These are phyloP conservation scores for Chytridiales sp. DNA, from an alignment of 371 early-diverging fungal genomes.

Conservation along the genomic window DNA sequence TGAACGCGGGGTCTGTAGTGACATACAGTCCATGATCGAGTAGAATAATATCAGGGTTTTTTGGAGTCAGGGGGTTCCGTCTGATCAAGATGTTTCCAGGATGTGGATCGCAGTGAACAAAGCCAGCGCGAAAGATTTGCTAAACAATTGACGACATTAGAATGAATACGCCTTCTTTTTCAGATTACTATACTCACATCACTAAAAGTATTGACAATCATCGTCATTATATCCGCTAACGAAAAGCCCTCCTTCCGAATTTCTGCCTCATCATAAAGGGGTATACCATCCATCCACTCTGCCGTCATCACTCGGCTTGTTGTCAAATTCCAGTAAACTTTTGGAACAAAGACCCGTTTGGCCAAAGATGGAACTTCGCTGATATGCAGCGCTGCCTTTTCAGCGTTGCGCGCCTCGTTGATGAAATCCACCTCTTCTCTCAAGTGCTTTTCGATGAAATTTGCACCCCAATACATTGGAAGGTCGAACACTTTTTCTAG, in stretches of 20 bases:
- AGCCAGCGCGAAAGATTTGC: slow-evolving; percentile 85
- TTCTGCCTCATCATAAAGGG: slow-evolving; percentile 34
- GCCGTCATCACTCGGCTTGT: slow-evolving; percentile 72
- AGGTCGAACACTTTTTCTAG: slow-evolving; percentile 77
- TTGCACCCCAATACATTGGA: slow-evolving; percentile 78
- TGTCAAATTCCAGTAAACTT: slow-evolving; percentile 73
- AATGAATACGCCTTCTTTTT: slow-evolving; percentile 1
- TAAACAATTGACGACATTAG: slow-evolving; percentile 8
- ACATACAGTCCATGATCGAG: slow-evolving; percentile 93
- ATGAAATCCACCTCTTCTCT: slow-evolving; percentile 61
- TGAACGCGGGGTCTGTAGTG: slow-evolving; percentile 68
- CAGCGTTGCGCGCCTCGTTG: slow-evolving; percentile 81
- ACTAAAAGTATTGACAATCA: slow-evolving; percentile 76
- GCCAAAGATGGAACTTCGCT: neutral
- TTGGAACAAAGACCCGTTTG: slow-evolving; percentile 68
- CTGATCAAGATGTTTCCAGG: slow-evolving; percentile 86
- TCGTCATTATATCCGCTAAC: too few relatives aligned
- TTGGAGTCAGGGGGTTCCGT: slow-evolving; percentile 58
- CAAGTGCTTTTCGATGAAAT: slow-evolving; percentile 61
- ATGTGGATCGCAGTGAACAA: slow-evolving; percentile 73
- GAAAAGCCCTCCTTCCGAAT: slow-evolving; percentile 43
- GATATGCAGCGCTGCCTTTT: slow-evolving; percentile 48
- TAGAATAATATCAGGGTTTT: slow-evolving; percentile 67
- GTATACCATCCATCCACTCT: slow-evolving; percentile 71
- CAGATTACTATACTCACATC: slow-evolving; percentile 34